Base-by-base conservation (phyloP, 768 basidiomycete genomes). In the Asterophora parasitica region DNA sequence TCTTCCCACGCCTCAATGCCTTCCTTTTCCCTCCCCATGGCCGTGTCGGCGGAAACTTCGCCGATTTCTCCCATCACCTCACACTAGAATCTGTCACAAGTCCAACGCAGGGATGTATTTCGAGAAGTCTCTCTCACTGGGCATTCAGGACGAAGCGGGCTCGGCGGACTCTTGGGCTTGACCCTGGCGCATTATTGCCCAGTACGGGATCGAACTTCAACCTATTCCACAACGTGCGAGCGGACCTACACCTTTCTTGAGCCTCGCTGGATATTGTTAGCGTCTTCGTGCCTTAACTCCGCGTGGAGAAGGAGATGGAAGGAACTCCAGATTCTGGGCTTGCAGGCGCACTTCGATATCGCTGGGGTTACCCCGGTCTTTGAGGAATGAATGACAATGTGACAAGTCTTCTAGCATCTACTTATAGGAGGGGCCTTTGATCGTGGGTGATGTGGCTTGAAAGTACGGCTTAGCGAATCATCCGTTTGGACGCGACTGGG, bases 1-100 rank as follows among this genome's bases (percentile, higher is more conserved):
- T 48, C 48, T 68, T 69, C 68, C 67, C 69, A 67, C 67, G 68
- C 64, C 53, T 53, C 56, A 55, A 45, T 48, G 43, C 41, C 42
- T 49, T 46, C 51, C 55, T 62, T 6, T 23, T 23, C 23, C 6
- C 23, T 23, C 23, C 58, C 57, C 58, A 58, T 58, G 53, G 56
- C 34, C 55, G 23, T 6, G 53, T 59, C 61, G 55, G 50, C 61
- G 56, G 57, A 61, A 56, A 51, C 56, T 57, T 54, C 59, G 47
- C 40, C 47, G 16, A 10, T 45, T 54, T 59, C 54, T 56, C 56
- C 57, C 53, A 57, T 58, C 60, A 57, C 55, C 41, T n/a, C 16
- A 48, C 32, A 44, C 30, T 12, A 13, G 39, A 41, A 41, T 41
- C 54, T 49, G 49, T 54, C 53, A 57, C 48, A 50, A 38, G 31